phyloP scores from a whole-genome alignment of 2,329 filamentous ascomycete genomes.

The Epichloe sylvatica region DNA sequence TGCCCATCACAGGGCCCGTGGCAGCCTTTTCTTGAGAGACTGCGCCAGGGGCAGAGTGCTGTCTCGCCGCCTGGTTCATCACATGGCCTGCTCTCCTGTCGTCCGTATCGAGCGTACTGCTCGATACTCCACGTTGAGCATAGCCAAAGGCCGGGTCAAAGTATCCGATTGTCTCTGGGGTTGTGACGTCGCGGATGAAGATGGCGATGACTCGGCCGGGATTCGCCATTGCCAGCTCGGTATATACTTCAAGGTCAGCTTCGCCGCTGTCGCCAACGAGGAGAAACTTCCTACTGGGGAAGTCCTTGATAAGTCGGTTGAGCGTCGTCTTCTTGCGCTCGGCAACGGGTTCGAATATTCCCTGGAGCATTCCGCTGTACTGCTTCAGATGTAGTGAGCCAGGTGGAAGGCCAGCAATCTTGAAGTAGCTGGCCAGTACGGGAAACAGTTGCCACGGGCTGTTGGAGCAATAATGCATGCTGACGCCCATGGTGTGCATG shows the following conservation, averaged over 20 bases:
- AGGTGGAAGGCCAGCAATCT: slow-evolving; percentile 61
- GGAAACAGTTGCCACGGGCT: slow-evolving; percentile 97
- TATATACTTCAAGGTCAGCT: slow-evolving; percentile 93
- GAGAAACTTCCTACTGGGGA: slow-evolving; percentile 78
- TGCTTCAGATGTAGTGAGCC: slow-evolving; percentile 94
- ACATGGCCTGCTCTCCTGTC: slow-evolving; percentile 7
- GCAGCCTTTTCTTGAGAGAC: slow-evolving; percentile 13
- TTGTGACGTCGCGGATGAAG: slow-evolving; percentile 93
- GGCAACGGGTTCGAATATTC: slow-evolving; percentile 93
- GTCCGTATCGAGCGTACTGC: slow-evolving; percentile 13
- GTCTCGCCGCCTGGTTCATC: slow-evolving; percentile 12
- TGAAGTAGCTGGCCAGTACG: slow-evolving; percentile 73
- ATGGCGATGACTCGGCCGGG: slow-evolving; percentile 72
- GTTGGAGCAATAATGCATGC: slow-evolving; percentile 96
- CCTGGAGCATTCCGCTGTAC: slow-evolving; percentile 92
- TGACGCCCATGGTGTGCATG: slow-evolving; percentile 67
- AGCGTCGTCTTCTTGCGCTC: slow-evolving; percentile 85
- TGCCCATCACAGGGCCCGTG: slow-evolving; percentile 34
- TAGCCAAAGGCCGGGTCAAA: slow-evolving; percentile 50
- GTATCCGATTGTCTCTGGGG: slow-evolving; percentile 54
- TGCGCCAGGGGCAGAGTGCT: slow-evolving; percentile 12
- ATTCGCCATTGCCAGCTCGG: slow-evolving; percentile 74
- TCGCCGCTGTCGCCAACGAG: slow-evolving; percentile 93
- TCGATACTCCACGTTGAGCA: slow-evolving; percentile 14
- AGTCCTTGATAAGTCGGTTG: slow-evolving; percentile 74